Base-by-base conservation (phyloP, 2,329 filamentous ascomycete species). In the Drechslera avenae region DNA sequence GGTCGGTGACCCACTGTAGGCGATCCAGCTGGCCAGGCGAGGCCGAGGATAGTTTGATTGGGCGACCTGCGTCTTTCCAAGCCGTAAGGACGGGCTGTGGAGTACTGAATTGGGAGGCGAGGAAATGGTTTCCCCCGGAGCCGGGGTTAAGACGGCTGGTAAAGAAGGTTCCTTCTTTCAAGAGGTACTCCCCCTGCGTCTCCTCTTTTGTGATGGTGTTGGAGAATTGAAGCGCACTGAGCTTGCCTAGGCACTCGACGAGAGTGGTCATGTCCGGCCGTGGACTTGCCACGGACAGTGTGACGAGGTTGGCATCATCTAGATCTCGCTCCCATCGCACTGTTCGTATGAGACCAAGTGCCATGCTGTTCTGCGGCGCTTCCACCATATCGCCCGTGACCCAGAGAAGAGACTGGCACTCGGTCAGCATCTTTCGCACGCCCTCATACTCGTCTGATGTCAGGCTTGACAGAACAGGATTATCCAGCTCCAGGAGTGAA, bases 281-380 rank as follows among this genome's bases (percentile, higher is more conserved):
- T 32, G 30, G 39, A 6, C 4, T 34, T 12, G 39, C 30, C 12
- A 42, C 30, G 5, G 28, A 42, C 9, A 32, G 21, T 3, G 39
- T 42, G 4, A 42, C 18, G 3, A 42, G 28, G n/a, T 42, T 42
- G 5, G 39, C 39, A 19, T 42, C 39, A 9, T 42, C 39, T 2
- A 42, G 18, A 8, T 42, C 39, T 12, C 39, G 39, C 30, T 42
- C 39, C 39, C 39, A 42, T 32, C 39, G 18, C n/a, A 42, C 18
- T 21, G 39, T 42, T 17, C 39, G 39, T n/a, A 42, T 42, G 13
- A 42, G 28, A n/a, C 39, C 39, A n/a, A 34, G 39, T 2, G 39
- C 28, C 28, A 42, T 42, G 6, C 39, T 17, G 13, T 42, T 33
- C 8, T 23, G 14, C 1, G 39, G 39, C 28, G 13, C 21, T 34